Base-by-base conservation (phyloP, 257 asterid species). In the Gentiana straminea region DNA sequence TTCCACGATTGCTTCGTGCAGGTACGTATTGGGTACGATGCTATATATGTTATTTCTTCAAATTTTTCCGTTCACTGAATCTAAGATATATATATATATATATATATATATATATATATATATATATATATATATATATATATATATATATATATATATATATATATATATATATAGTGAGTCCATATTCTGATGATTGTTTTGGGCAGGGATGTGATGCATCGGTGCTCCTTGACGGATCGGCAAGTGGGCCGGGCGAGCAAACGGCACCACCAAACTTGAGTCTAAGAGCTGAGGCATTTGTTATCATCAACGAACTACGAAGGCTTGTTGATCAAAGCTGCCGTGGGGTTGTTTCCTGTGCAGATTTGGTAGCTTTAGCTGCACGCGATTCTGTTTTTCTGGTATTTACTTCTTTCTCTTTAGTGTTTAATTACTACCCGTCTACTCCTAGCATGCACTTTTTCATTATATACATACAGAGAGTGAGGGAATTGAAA, bases 1-100 rank as follows among this genome's bases (percentile, higher is more conserved):
- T 84, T 81, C 64, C 90, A 84, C 13, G 91, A 84, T 58, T 84
- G 94, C 73, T 79, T 77, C 51, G 88, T 76, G 11, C 92, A 80
- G 77, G 83, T 67, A 50, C 4, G 4, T 9, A 13, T 5, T 41
- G 8, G 44, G 8, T 39, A 7, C 8, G 7, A 39, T 39, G 44
- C 44, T 39, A 3, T 39, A 39, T 39, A 39, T 39, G 7, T 39
- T 39, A 7, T 39, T 7, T 7, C 44, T 39, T 7, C 9, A 41
- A 41, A 41, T 2, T 4, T 7, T 41, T 7, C 7, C 7, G 5
- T 41, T 7, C 10, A 41, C 7, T 39, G 8, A 39, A 39, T 39
- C 8, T 5, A 41, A 5, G 9, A 10, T 41, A 10, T 41, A 24
- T 24, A 24, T 24, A 24, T 24, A 24, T 24, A 24, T 24, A 24